Base-by-base conservation (phyloP, 352 stramenopile genomes). In the Phytopythium delawarense region DNA sequence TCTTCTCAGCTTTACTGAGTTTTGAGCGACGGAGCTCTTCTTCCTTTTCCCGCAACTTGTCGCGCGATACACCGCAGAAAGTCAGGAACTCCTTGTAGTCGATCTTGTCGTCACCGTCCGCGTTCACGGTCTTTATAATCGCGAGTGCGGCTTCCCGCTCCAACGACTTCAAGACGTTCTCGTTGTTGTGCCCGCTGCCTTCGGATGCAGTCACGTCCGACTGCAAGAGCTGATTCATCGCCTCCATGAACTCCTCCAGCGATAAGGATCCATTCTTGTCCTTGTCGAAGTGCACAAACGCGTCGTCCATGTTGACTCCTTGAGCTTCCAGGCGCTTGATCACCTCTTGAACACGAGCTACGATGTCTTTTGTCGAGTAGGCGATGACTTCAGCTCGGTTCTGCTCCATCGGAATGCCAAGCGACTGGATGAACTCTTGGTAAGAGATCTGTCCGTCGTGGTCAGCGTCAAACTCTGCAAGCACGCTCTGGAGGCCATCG, bases 391-490 rank as follows among this genome's bases (percentile, higher is more conserved):
- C 78, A 16, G 67, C 53, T 50, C 78, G 76, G 63, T 84, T 84
- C 28, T 70, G 48, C 57, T 80, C 66, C 8, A 84, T 7, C 1
- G 71, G 69, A 16, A 88, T 74, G 2, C 75, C 75, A n/a, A 93
- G 53, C 2, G 74, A 81, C 28, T 70, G 56, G 11, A 93, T 67
- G 52, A 97, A 96, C 52, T 97, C 90, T 1, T 70, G 59, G 60
- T 96, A 89, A 12, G 87, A 91, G 21, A 97, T 81, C 2, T 57
- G 69, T 0, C 81, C 84, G 50, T 94, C 74, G 20, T 71, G 65
- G 52, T 94, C 70, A 40, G 62, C 63, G 42, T 96, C 84, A 18
- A 94, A 73, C 44, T 80, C 70, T 1, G 21, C 35, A 21, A 94
- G 61, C 2, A 94, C 61, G 6, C 60, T 59, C n/a, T 65, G 61